These are phyloP conservation scores for Parietichytrium sp. DNA, from an alignment of 108 stramenopile genomes.

Conservation along the genomic window DNA sequence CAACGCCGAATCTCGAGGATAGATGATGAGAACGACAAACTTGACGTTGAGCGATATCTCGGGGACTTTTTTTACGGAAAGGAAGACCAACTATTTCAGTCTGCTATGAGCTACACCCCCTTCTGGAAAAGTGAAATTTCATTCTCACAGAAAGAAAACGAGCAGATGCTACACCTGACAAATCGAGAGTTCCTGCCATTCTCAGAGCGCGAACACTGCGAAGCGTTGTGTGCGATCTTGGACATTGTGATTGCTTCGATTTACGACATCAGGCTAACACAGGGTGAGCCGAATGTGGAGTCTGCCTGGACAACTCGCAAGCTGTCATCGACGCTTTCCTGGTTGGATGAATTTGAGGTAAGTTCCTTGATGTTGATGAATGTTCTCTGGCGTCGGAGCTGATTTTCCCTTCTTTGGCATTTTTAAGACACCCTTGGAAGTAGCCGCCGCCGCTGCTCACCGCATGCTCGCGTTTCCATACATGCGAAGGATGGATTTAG, in stretches of 20 bases:
- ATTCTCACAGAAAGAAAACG: neutral
- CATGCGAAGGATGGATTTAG: neutral
- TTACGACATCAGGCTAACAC: slow-evolving; percentile 39
- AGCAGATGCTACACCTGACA: neutral
- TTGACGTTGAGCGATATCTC: slow-evolving; percentile 37
- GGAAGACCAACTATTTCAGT: neutral
- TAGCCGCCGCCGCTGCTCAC: neutral
- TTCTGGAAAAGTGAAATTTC: neutral
- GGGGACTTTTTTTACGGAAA: neutral
- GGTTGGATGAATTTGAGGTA: slow-evolving; percentile 32
- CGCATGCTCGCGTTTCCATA: slow-evolving; percentile 30
- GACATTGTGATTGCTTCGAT: slow-evolving; percentile 25
- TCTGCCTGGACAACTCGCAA: slow-evolving; percentile 41
- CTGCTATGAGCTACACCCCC: neutral
- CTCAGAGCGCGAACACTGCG: neutral
- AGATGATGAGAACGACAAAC: neutral
- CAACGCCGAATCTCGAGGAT: neutral
- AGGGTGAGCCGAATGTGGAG: slow-evolving; percentile 45
- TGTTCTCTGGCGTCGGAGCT: too few species aligned
- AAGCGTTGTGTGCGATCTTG: neutral
- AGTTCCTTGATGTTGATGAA: neutral
- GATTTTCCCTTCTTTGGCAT: too few species aligned
- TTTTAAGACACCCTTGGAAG: too few species aligned
- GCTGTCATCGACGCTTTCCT: slow-evolving; percentile 34
- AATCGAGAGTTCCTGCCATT: slow-evolving; percentile 5